These are phyloP conservation scores for Termitomyces sp. DNA, from an alignment of 768 basidiomycete species.

Conservation along the genomic window DNA sequence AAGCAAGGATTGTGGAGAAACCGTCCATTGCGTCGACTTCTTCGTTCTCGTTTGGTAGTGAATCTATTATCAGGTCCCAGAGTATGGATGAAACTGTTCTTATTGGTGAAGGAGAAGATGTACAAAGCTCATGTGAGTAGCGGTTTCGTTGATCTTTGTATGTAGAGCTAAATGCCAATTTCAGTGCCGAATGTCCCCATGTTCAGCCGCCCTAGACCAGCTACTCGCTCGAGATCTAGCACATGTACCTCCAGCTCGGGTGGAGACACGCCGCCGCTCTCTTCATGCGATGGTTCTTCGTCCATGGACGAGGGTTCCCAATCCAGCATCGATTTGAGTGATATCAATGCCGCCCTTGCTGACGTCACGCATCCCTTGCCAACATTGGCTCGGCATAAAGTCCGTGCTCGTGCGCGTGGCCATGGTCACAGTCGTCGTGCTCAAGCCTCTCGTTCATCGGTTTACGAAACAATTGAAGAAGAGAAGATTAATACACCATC, in stretches of 20 bases:
- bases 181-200: conserved; percentile 44
- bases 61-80: conserved; percentile 64
- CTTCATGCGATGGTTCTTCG: conserved; percentile 55
- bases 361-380: conserved; percentile 49
- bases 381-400: conserved; percentile 32
- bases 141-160: not conserved
- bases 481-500: conserved; percentile 38
- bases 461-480: conserved; percentile 80
- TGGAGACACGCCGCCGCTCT: conserved; percentile 65
- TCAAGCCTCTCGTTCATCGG: conserved; percentile 56
- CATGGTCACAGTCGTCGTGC: conserved; percentile 71
- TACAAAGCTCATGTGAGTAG: conserved; percentile 43
- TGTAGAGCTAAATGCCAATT: conserved; percentile 2
- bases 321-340: conserved; percentile 70
- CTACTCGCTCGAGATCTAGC: conserved; percentile 56
- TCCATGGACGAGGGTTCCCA: conserved; percentile 68
- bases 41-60: conserved; percentile 51
- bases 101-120: conserved; percentile 62
- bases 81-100: conserved; percentile 65
- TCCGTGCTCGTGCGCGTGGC: conserved; percentile 50
- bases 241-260: conserved; percentile 67
- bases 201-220: conserved; percentile 53
- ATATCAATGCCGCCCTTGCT: conserved; percentile 50
- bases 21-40: conserved; percentile 54
- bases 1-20: conserved; percentile 48